These are phyloP conservation scores for Thalassiosira ordinaria DNA, from an alignment of 352 stramenopile genomes.

Conservation along the genomic window DNA sequence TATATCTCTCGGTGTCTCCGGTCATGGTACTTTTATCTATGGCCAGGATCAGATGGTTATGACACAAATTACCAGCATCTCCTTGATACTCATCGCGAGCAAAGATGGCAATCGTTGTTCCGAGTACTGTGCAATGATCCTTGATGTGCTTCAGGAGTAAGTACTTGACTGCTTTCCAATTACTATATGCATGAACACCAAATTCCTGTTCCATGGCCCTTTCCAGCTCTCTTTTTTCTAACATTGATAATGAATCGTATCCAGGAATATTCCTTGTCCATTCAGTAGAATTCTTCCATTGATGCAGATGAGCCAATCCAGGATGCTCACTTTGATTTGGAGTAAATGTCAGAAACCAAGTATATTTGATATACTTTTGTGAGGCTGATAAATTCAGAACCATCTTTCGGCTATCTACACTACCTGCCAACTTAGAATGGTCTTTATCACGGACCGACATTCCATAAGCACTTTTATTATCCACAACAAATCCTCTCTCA, in stretches of 20 bases:
- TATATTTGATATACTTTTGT: constrained; percentile 27
- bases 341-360: constrained; percentile 34
- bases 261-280: constrained; percentile 14
- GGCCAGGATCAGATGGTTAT: constrained; percentile 34
- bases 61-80: constrained; percentile 36
- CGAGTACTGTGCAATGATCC: not conserved
- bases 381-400: constrained; percentile 19
- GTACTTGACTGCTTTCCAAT: constrained; percentile 23
- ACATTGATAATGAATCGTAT: constrained; percentile 13
- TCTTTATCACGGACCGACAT: constrained; percentile 7
- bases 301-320: constrained; percentile 8
- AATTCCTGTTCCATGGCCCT: constrained; percentile 19
- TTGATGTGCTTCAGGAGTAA: constrained; percentile 17
- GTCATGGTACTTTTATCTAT: constrained; percentile 19
- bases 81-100: constrained; percentile 35
- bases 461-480: constrained; percentile 10
- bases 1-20: not conserved
- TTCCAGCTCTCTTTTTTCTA: constrained; percentile 8
- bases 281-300: constrained; percentile 21
- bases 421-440: not conserved
- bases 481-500: constrained; percentile 14
- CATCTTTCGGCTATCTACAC: constrained; percentile 21
- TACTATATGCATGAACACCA: constrained; percentile 8
- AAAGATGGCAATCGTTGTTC: constrained; percentile 13
- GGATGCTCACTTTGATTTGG: not conserved